A percentile compares a stretch with the other conserved stretches of the same genome.
These are phyloP conservation scores for Rickenella mellea DNA, from an alignment of 768 basidiomycete species.

Conservation along the genomic window DNA sequence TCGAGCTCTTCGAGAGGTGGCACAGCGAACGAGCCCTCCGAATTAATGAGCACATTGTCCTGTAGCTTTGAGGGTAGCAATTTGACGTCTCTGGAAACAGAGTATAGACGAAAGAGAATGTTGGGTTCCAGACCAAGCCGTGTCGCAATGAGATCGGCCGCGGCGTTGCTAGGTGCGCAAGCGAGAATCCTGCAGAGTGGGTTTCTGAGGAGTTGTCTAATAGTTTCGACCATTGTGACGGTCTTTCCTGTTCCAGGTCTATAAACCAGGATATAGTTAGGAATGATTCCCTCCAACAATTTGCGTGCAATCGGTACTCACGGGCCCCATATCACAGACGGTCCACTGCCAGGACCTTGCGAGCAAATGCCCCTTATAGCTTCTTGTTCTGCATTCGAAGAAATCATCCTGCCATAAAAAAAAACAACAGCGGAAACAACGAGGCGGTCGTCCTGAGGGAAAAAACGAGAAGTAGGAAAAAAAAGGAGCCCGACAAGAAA, in stretches of 20 bases:
- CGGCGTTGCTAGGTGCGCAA: conserved; percentile 27
- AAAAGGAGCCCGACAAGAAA: conserved; percentile 36
- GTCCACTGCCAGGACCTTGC: conserved; percentile 38
- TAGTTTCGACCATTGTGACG: conserved; percentile 25
- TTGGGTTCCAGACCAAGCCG: conserved; percentile 17
- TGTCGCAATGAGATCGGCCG: conserved; percentile 23
- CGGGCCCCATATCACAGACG: conserved; percentile 60
- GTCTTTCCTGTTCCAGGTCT: conserved; percentile 35
- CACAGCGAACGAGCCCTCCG: conserved; percentile 39
- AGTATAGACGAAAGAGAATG: conserved; percentile 46
- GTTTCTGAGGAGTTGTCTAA: conserved; percentile 22
- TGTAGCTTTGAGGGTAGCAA: conserved; percentile 28
- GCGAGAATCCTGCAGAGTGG: conserved; percentile 17
- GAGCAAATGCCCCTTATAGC: too few relatives aligned
- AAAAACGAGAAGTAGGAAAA: conserved; percentile 18
- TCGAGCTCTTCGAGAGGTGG: conserved; percentile 30
- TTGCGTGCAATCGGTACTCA: conserved; percentile 29
- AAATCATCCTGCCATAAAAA: conserved; percentile 25
- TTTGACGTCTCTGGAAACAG: conserved; percentile 30
- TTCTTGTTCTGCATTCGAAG: too few relatives aligned
- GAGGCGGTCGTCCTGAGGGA: conserved; percentile 3
- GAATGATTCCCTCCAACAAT: too few relatives aligned
- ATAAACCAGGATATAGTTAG: background rate
- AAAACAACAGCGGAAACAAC: conserved; percentile 16
- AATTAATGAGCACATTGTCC: conserved; percentile 30